Evolutionary conservation across 805 yeast species (phyloP).

Genomic region (Suhomyces emberorum): DNA sequence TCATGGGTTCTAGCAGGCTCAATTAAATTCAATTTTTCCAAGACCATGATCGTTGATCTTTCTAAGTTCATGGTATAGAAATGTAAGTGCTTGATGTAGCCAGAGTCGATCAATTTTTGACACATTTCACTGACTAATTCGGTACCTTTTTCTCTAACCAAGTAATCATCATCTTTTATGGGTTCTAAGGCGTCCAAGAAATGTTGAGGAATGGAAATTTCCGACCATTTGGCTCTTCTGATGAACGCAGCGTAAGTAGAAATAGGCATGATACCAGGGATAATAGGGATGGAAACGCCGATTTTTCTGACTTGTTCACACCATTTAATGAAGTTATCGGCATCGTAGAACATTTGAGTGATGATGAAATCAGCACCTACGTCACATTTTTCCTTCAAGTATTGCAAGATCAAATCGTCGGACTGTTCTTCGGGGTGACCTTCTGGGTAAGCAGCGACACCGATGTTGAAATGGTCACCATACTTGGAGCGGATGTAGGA

Average conservation of each 20-base stretch:
- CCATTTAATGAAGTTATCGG: slow-evolving; percentile 81
- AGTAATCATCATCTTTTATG: slow-evolving; percentile 83
- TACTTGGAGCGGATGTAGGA: slow-evolving; percentile 68
- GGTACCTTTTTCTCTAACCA: slow-evolving; percentile 83
- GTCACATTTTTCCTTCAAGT: slow-evolving; percentile 83
- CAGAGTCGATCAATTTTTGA: slow-evolving; percentile 61
- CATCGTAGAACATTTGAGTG: slow-evolving; percentile 97
- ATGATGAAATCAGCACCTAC: slow-evolving; percentile 92
- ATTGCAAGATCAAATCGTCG: slow-evolving; percentile 49
- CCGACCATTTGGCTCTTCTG: slow-evolving; percentile 94
- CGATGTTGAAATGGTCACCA: slow-evolving; percentile 89
- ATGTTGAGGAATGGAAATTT: slow-evolving; percentile 71
- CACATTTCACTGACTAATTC: slow-evolving; percentile 84
- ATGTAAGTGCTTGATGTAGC: slow-evolving; percentile 80
- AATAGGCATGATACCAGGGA: slow-evolving; percentile 99
- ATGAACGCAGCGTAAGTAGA: slow-evolving; percentile 90
- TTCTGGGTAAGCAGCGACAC: slow-evolving; percentile 97
- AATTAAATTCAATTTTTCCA: slow-evolving; percentile 67
- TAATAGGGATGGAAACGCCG: slow-evolving; percentile 81
- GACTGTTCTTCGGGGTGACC: slow-evolving; percentile 86
- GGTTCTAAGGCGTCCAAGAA: slow-evolving; percentile 72
- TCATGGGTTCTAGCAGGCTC: slow-evolving; percentile 39
- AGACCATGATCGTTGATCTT: slow-evolving; percentile 81
- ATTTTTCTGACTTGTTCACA: slow-evolving; percentile 61
- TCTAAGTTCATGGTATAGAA: slow-evolving; percentile 98